These are phyloP conservation scores for Botrytis medusae DNA, from an alignment of 2,329 filamentous ascomycete genomes.

Conservation along the genomic window DNA sequence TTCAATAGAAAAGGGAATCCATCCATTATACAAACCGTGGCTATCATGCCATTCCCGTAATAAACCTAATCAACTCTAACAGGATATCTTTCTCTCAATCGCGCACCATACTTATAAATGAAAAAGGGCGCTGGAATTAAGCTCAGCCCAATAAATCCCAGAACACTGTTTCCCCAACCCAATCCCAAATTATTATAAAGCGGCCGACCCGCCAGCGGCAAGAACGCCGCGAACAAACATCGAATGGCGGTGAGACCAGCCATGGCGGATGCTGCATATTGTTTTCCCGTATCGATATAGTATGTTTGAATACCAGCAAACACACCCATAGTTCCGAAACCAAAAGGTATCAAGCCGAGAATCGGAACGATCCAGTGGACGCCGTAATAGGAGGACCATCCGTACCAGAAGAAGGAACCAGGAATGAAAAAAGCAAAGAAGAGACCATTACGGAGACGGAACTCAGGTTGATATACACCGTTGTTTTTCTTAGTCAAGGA, in stretches of 20 bases:
- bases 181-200: constrained; percentile 16
- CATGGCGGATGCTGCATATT: constrained; percentile 43
- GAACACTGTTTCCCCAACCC: constrained; percentile 21
- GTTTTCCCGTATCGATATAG: constrained; percentile 46
- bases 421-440: constrained; percentile 47
- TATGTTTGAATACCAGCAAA: constrained; percentile 46
- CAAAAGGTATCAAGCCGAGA: constrained; percentile 43
- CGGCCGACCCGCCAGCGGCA: constrained; percentile 51
- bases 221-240: constrained; percentile 48
- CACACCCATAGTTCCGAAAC: constrained; percentile 45
- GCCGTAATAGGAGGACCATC: constrained; percentile 45
- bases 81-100: constrained; percentile 20
- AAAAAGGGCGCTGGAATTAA: constrained; percentile 16
- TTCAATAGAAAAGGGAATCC: not conserved
- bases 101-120: constrained; percentile 10
- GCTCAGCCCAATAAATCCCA: constrained; percentile 21
- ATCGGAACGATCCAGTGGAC: constrained; percentile 48
- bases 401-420: constrained; percentile 47
- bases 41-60: too few species aligned
- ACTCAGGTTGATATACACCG: constrained; percentile 33
- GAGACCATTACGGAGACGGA: constrained; percentile 46
- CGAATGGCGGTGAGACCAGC: constrained; percentile 43
- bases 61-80: constrained; percentile 6
- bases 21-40: not conserved
- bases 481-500: constrained; percentile 47